phyloP scores from a whole-genome alignment of 2,329 filamentous ascomycete genomes.

The Fusarium cicatricum region DNA sequence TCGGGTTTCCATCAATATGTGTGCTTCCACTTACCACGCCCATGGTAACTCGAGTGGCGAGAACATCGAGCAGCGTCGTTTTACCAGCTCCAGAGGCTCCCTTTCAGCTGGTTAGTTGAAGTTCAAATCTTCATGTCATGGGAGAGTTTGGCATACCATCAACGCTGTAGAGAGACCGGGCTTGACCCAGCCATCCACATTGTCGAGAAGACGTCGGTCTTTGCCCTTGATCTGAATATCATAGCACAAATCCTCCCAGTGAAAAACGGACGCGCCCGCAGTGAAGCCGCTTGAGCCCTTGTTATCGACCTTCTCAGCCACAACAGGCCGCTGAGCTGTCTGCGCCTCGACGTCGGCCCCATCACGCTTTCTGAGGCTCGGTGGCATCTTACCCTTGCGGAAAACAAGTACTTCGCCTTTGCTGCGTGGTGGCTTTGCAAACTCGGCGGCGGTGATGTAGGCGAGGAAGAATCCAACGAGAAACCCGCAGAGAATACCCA shows the following conservation, averaged over 20 bases:
- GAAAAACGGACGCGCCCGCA: slow-evolving; percentile 60
- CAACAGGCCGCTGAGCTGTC: slow-evolving; percentile 40
- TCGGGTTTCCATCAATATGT: slow-evolving; percentile 70
- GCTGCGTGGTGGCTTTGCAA: slow-evolving; percentile 68
- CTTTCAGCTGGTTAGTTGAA: slow-evolving; percentile 31
- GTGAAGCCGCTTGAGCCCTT: neutral
- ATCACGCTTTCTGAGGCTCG: slow-evolving; percentile 61
- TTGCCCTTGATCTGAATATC: slow-evolving; percentile 70
- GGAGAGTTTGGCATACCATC: neutral
- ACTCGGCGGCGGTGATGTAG: slow-evolving; percentile 70
- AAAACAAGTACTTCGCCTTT: slow-evolving; percentile 77
- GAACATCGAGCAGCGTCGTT: slow-evolving; percentile 76
- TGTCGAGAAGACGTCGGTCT: slow-evolving; percentile 70
- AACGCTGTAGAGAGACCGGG: slow-evolving; percentile 74
- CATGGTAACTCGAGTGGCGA: slow-evolving; percentile 77
- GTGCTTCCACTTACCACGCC: slow-evolving; percentile 77
- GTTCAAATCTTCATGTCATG: accelerated
- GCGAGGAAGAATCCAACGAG: slow-evolving; percentile 68
- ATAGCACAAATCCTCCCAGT: slow-evolving; percentile 74
- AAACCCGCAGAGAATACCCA: slow-evolving; percentile 73
- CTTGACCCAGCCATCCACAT: slow-evolving; percentile 81
- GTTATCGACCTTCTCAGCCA: slow-evolving; percentile 27
- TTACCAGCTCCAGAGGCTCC: slow-evolving; percentile 78
- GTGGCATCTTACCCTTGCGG: slow-evolving; percentile 61
- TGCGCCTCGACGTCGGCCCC: slow-evolving; percentile 48